Evolutionary conservation across 2,329 filamentous ascomycete genomes (phyloP).

Genomic region (Akanthomyces muscarius): DNA sequence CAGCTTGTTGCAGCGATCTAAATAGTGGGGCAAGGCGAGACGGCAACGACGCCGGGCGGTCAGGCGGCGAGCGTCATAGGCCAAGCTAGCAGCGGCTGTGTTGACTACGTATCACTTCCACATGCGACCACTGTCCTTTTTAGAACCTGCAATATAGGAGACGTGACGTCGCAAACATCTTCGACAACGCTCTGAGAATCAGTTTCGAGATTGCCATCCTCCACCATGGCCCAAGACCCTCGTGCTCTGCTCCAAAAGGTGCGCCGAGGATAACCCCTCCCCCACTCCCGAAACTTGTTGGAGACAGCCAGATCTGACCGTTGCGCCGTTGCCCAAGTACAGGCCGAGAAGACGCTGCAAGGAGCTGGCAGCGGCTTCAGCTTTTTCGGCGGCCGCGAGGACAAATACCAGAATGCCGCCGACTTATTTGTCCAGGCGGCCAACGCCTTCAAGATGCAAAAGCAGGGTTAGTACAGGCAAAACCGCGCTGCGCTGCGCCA

Average conservation of each 20-base stretch:
- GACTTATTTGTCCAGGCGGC: constrained; percentile 85
- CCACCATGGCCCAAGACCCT: constrained; percentile 69
- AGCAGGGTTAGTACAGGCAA: constrained; percentile 58
- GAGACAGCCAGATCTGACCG: background rate
- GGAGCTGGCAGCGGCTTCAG: constrained; percentile 78
- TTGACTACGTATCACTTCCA: constrained; percentile 14
- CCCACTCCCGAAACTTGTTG: constrained; percentile 19
- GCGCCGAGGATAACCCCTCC: constrained; percentile 26
- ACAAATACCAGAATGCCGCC: constrained; percentile 86
- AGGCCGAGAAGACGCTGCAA: constrained; percentile 83
- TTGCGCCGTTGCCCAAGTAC: constrained; percentile 19
- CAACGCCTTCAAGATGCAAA: constrained; percentile 87
- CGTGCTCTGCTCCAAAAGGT: constrained; percentile 77
- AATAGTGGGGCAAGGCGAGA: constrained; percentile 10
- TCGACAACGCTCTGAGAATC: background rate
- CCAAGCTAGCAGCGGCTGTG: constrained; percentile 3
- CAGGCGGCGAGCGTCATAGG: constrained; percentile 17
- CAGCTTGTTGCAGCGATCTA: background rate
- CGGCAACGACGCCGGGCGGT: constrained; percentile 7
- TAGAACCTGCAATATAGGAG: background rate
- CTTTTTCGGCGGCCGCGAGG: constrained; percentile 80
- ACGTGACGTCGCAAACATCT: background rate
- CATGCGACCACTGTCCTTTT: constrained; percentile 10
- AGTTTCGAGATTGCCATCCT: background rate
- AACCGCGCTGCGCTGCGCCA: background rate